A percentile compares a stretch with the other conserved stretches of the same genome.
phyloP scores from a whole-genome alignment of 192 early-diverging fungal species.

The Podila horticola region DNA sequence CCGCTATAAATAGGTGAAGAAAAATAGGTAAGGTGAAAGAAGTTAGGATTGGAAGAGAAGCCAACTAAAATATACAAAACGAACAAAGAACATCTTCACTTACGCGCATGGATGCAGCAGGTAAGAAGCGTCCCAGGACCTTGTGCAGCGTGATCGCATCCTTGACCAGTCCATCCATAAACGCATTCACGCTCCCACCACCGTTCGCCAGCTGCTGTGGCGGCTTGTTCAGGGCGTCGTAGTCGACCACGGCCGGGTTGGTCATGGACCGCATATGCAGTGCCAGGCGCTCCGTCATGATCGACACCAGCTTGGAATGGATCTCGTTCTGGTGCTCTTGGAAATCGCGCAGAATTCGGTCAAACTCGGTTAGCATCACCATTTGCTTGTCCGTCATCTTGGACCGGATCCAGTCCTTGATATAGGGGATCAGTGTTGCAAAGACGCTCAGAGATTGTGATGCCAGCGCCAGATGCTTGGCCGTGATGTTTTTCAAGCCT shows the following conservation, averaged over 20 bases:
- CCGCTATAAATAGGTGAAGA: slow-evolving; percentile 33
- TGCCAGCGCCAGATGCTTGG: slow-evolving; percentile 95
- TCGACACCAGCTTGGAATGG: slow-evolving; percentile 89
- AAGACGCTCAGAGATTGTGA: slow-evolving; percentile 93
- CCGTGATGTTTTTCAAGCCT: slow-evolving; percentile 96
- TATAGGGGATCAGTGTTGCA: slow-evolving; percentile 85
- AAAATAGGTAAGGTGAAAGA: neutral
- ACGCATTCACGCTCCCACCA: slow-evolving; percentile 56
- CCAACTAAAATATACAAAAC: neutral
- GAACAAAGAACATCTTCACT: neutral
- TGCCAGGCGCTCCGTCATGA: slow-evolving; percentile 92
- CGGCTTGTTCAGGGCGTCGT: slow-evolving; percentile 39
- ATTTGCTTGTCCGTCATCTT: slow-evolving; percentile 83
- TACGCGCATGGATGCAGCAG: slow-evolving; percentile 76
- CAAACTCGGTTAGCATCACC: slow-evolving; percentile 89
- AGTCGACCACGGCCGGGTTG: slow-evolving; percentile 58
- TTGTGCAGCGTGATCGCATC: slow-evolving; percentile 92
- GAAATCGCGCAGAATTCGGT: slow-evolving; percentile 84
- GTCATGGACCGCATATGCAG: slow-evolving; percentile 81
- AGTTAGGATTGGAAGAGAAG: neutral
- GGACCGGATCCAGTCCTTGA: slow-evolving; percentile 79
- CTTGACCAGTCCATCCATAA: slow-evolving; percentile 90
- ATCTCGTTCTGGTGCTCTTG: slow-evolving; percentile 91
- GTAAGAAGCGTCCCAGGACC: slow-evolving; percentile 89
- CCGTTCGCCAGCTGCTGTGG: slow-evolving; percentile 49